Percentiles rank a stretch among this genome's conserved stretches.
Conservation (phyloP, 2,329 filamentous ascomycete genomes). For the Basipetospora chlamydospora region DNA sequence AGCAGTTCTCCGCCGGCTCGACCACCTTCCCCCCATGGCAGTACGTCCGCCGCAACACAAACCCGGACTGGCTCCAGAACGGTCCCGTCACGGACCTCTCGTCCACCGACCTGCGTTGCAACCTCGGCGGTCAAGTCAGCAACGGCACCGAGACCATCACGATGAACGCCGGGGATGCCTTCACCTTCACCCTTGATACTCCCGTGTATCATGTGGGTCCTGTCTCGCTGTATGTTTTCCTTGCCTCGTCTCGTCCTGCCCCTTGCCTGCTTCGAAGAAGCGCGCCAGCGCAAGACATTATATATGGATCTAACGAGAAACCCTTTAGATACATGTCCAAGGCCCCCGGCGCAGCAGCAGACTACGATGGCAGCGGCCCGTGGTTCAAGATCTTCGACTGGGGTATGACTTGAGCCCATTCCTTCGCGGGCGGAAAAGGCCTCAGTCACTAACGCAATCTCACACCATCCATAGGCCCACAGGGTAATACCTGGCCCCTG, state of each 20-base stretch:
- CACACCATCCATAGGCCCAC: conserved; percentile 3
- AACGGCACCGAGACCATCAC: conserved; percentile 16
- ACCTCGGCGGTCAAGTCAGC: conserved; percentile 18
- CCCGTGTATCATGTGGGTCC: conserved; percentile 25
- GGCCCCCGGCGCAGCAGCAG: conserved; percentile 18
- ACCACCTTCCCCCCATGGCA: conserved; percentile 11
- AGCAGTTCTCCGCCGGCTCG: conserved; percentile 15
- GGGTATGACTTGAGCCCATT: conserved; percentile 4
- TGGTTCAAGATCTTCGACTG: conserved; percentile 27
- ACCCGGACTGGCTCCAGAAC: conserved; percentile 15
- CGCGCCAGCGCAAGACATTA: no score
- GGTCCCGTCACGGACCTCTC: conserved; percentile 21
- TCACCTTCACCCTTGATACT: conserved; percentile 21
- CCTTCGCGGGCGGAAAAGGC: no score
- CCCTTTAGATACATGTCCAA: conserved; percentile 16
- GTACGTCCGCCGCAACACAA: conserved; percentile 21
- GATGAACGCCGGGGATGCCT: conserved; percentile 18
- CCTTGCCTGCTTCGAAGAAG: no score
- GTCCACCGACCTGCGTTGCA: conserved; percentile 23
- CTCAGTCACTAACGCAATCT: background rate
- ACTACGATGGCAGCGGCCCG: conserved; percentile 21
- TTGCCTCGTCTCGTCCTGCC: no score
- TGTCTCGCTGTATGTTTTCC: conserved; percentile 20
- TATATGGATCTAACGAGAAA: no score
- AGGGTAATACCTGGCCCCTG: conserved; percentile 3